Evolutionary conservation across 257 asterid genomes (phyloP).

Genomic region (Plectranthus barbatus): DNA sequence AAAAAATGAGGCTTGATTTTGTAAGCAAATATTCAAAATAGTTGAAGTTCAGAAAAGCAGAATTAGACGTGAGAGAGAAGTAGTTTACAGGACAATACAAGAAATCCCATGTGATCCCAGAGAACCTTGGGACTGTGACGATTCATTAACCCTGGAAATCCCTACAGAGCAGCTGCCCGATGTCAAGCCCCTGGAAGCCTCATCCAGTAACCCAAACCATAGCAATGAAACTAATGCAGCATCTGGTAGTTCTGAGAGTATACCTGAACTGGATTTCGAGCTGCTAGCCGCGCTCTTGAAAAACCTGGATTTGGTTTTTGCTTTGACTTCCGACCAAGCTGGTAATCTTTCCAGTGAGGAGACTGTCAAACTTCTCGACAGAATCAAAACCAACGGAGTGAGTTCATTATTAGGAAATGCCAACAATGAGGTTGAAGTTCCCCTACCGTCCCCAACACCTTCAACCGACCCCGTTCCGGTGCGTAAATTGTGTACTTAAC

Average conservation of each 20-base stretch:
- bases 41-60: slow-evolving; percentile 78
- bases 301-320: no score
- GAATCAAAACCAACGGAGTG: slow-evolving; percentile 60
- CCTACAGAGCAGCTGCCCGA: slow-evolving; percentile 83
- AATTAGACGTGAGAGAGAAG: slow-evolving; percentile 71
- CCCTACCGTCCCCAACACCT: slow-evolving; percentile 98
- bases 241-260: slow-evolving; percentile 28
- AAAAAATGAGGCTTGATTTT: no score
- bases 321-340: slow-evolving; percentile 79
- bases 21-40: no score
- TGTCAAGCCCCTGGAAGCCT: no score
- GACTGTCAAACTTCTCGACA: slow-evolving; percentile 77
- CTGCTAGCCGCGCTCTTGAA: no score
- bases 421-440: slow-evolving; percentile 63
- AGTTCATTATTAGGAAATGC: slow-evolving; percentile 33
- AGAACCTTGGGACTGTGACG: slow-evolving; percentile 98
- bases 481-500: no score
- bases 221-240: slow-evolving; percentile 21
- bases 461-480: slow-evolving; percentile 84
- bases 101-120: slow-evolving; percentile 70
- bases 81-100: no score
- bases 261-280: no score
- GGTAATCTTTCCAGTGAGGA: slow-evolving; percentile 56
- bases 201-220: no score
- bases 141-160: no score